A percentile compares a stretch with the other conserved stretches of the same genome.
Conservation (phyloP, 495 filamentous ascomycete species). For the Aspergillus incahuasiensis region DNA sequence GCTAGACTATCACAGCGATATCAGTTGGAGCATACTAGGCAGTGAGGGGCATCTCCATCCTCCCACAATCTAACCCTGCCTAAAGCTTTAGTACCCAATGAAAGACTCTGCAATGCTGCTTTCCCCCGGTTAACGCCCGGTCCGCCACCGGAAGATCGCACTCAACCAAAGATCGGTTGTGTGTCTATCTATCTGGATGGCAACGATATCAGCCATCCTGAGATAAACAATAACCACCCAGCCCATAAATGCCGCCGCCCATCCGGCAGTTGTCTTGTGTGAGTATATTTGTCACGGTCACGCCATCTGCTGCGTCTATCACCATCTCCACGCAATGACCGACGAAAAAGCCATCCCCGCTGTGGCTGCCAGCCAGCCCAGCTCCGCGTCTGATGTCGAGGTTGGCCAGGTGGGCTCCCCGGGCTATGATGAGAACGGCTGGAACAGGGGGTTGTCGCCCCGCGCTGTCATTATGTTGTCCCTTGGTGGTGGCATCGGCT, state of each 20-base stretch:
- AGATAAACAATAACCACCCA: not conserved
- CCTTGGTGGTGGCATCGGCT: slow-evolving; percentile 28
- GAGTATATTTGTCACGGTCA: not conserved
- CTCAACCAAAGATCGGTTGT: not conserved
- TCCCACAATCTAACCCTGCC: not conserved
- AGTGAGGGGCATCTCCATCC: not conserved
- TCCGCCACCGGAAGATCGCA: not conserved
- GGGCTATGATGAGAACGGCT: slow-evolving; percentile 14
- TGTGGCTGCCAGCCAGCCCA: not conserved
- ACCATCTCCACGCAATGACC: not conserved
- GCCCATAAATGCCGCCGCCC: not conserved
- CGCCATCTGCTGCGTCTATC: too few relatives aligned
- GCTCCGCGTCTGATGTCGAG: not conserved
- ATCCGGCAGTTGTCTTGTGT: not conserved
- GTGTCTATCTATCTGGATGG: not conserved
- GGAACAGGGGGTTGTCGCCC: slow-evolving; percentile 22
- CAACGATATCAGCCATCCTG: not conserved
- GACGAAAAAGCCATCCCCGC: not conserved
- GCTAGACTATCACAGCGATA: not conserved
- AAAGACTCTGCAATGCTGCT: not conserved
- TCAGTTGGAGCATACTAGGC: not conserved
- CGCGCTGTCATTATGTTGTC: slow-evolving; percentile 33
- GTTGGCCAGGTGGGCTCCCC: not conserved
- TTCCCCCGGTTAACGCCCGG: not conserved
- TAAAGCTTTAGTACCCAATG: not conserved